phyloP scores from a whole-genome alignment of 352 stramenopile species.

The Phytophthora ramorum region DNA sequence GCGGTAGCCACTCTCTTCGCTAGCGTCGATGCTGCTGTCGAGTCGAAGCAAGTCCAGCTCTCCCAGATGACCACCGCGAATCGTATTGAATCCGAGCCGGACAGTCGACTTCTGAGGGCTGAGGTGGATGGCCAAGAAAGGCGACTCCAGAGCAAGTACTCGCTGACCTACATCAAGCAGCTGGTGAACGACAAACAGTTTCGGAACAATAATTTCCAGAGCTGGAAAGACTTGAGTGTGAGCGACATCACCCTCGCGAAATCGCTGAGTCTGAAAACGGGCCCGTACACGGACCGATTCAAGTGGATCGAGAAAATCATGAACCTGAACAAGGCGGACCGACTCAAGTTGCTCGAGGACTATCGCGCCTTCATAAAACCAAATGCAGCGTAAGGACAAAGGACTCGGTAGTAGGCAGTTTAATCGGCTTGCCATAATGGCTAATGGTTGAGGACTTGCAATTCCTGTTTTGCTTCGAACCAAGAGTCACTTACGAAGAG shows the following conservation, averaged over 20 bases:
- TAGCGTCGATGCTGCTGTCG: constrained; percentile 2
- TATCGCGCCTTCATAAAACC: not conserved
- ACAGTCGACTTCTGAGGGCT: not conserved
- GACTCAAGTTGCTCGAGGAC: constrained; percentile 1
- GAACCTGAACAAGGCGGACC: constrained; percentile 8
- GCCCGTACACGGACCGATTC: too few species aligned
- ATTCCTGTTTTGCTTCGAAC: not conserved
- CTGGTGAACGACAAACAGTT: not conserved
- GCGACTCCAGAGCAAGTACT: constrained; percentile 5
- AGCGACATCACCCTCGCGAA: constrained; percentile 2
- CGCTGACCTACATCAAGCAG: not conserved
- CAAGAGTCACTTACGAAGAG: constrained; percentile 3
- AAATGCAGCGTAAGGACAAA: not conserved
- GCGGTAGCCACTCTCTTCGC: not conserved
- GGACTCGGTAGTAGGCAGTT: not conserved
- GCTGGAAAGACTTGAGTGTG: constrained; percentile 1
- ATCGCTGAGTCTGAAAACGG: constrained; percentile 8
- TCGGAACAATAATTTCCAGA: not conserved
- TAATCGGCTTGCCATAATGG: too few species aligned
- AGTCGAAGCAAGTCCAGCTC: not conserved
- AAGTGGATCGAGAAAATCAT: not conserved
- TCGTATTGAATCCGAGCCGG: not conserved
- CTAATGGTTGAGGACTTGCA: not conserved
- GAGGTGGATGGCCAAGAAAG: not conserved
- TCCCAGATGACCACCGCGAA: not conserved